Evolutionary conservation across 2,329 filamentous ascomycete species (phyloP).

Genomic region (Cordyceps javanica): DNA sequence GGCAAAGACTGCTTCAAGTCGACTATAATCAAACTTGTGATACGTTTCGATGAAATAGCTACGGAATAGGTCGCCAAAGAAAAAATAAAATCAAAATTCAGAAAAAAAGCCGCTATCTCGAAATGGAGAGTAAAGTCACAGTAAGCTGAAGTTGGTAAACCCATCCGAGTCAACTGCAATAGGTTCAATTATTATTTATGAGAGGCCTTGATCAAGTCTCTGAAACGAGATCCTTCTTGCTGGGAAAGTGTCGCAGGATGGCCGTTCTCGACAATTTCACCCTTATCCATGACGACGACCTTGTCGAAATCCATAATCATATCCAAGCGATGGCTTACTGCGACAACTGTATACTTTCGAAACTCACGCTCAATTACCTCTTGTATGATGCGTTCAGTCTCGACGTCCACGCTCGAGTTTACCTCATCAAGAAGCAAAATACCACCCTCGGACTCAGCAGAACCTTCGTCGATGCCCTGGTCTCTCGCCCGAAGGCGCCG

Average conservation of each 20-base stretch:
- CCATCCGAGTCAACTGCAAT: not conserved
- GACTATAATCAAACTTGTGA: too few species aligned
- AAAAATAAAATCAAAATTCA: too few species aligned
- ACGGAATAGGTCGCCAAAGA: too few species aligned
- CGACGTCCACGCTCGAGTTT: constrained; percentile 2
- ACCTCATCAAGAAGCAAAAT: constrained; percentile 12
- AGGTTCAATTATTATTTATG: too few species aligned
- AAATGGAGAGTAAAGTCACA: too few species aligned
- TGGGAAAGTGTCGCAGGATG: not conserved
- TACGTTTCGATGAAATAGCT: too few species aligned
- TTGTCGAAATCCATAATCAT: constrained; percentile 8
- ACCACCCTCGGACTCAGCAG: not conserved
- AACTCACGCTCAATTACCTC: constrained; percentile 2
- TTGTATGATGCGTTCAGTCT: constrained; percentile 9
- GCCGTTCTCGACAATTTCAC: not conserved
- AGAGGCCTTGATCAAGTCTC: not conserved
- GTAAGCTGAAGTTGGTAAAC: too few species aligned
- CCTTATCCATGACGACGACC: constrained; percentile 8
- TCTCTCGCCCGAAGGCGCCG: not conserved
- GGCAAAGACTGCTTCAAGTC: not conserved
- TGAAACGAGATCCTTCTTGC: not conserved
- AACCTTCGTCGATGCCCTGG: not conserved
- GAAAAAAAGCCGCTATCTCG: too few species aligned
- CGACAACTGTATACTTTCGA: constrained; percentile 3
- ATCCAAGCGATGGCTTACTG: not conserved